Evolutionary conservation across 2,329 filamentous ascomycete species (phyloP).

Genomic region (Phaeosphaeriaceae sp.): DNA sequence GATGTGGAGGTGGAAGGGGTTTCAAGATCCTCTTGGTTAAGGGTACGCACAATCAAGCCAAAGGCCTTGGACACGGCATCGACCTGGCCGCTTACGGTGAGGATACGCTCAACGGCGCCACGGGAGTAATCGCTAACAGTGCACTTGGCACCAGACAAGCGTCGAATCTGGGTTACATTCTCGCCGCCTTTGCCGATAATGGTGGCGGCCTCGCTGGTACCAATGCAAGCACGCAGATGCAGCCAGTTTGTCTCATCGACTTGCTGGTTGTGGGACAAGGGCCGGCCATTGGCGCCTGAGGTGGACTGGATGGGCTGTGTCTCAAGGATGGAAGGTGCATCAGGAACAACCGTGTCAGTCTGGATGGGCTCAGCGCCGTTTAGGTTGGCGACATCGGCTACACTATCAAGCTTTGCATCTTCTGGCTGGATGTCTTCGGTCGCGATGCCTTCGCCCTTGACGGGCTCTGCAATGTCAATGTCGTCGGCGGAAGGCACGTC

Average conservation of each 20-base stretch:
- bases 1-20: conserved; percentile 89
- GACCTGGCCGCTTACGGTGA: conserved; percentile 95
- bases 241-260: conserved; percentile 97
- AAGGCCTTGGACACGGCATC: conserved; percentile 99
- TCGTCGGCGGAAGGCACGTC: conserved; percentile 62
- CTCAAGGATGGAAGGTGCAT: conserved; percentile 59
- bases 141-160: conserved; percentile 95
- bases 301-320: conserved; percentile 66
- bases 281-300: conserved; percentile 59
- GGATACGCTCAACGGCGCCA: conserved; percentile 94
- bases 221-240: conserved; percentile 95
- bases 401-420: conserved; percentile 29
- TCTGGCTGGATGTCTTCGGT: conserved; percentile 42
- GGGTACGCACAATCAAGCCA: conserved; percentile 93
- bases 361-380: conserved; percentile 66
- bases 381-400: conserved; percentile 41
- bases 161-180: conserved; percentile 96
- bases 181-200: conserved; percentile 98
- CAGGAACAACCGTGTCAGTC: conserved; percentile 72
- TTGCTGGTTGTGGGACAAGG: conserved; percentile 54
- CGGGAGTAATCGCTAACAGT: conserved; percentile 98
- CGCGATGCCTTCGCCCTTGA: conserved; percentile 42
- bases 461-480: conserved; percentile 48
- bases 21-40: conserved; percentile 94
- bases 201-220: conserved; percentile 94